Base-by-base conservation (phyloP, 2,329 filamentous ascomycete species). In the Emergomyces orientalis region DNA sequence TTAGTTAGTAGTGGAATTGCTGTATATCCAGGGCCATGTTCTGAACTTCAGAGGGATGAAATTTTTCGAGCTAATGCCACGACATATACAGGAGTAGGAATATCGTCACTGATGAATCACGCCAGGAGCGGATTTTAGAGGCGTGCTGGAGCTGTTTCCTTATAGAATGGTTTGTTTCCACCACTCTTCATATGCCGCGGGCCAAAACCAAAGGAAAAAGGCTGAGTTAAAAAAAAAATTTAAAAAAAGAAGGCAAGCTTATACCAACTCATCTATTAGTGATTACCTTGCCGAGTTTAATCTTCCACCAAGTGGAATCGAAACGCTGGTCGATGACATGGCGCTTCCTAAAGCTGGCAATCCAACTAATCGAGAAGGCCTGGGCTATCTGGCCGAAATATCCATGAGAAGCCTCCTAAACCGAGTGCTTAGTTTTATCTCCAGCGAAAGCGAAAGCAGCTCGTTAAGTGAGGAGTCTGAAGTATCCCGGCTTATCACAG, bases 121-220 rank as follows among this genome's bases (percentile, higher is more conserved):
- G 58, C 60, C 43, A 57, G 32, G 60, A 62, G 19, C 34, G 60
- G 30, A 63, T 71, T 3, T 63, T 72, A 17, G 65, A 70, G 0
- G 54, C 73, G 1, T 72, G 71, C 59, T 74, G 72, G 71, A 72
- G 70, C 3, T 73, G 71, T 27, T 74, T 73, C 39, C 60, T 74
- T 6, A 63, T 74, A 0, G 71, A 74, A 64, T 73, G 70, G 62
- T 61, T 37, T 43, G 59, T 39, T 47, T 32, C 19, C 32, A 39
- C 62, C 37, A 30, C 13, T 27, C 22, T 14, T 22, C 25, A 47
- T 59, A 30, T 49, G 11, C 32, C 47, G 37, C 17, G 19, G 6
- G 17, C 2, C 19, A 19, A 45, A 8, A n/a, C 43, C 43, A 45
- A n/a, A 45, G 3, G 7, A 19, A 8, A 22, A 45, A 3, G 17